These are phyloP conservation scores for Apiospora marii DNA, from an alignment of 2,329 filamentous ascomycete genomes.

Conservation along the genomic window DNA sequence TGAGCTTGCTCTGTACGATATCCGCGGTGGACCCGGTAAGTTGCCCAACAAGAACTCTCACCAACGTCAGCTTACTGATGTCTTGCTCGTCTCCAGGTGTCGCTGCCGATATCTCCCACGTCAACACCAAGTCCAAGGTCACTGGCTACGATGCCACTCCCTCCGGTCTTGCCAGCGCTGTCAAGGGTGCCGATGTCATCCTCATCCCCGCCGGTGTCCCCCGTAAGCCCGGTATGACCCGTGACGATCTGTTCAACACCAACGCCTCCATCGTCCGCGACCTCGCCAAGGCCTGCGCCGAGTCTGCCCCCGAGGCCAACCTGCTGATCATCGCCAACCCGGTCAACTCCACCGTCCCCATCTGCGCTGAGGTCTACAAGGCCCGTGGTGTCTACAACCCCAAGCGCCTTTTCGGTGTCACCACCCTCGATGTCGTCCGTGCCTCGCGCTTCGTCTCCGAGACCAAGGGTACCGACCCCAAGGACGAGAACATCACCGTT, in stretches of 20 bases:
- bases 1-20: slow-evolving; percentile 97
- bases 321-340: slow-evolving; percentile 98
- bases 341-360: slow-evolving; percentile 99
- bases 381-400: slow-evolving; percentile 95
- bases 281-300: slow-evolving; percentile 92
- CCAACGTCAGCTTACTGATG: slow-evolving; percentile 23
- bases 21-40: slow-evolving; percentile 83
- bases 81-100: slow-evolving; percentile 70
- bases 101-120: slow-evolving; percentile 96
- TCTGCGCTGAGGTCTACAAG: slow-evolving; percentile 98
- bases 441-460: slow-evolving; percentile 97
- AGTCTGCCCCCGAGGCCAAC: slow-evolving; percentile 90
- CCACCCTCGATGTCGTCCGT: slow-evolving; percentile 97
- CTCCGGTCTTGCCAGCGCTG: slow-evolving; percentile 76
- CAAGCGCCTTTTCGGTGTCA: slow-evolving; percentile 98
- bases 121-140: slow-evolving; percentile 98
- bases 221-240: slow-evolving; percentile 99
- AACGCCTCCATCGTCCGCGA: slow-evolving; percentile 99
- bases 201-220: slow-evolving; percentile 98
- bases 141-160: slow-evolving; percentile 85
- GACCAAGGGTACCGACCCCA: slow-evolving; percentile 89
- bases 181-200: slow-evolving; percentile 91
- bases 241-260: slow-evolving; percentile 99
- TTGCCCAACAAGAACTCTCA: slow-evolving; percentile 33
- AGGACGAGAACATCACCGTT: slow-evolving; percentile 93